Percentiles rank a stretch among this genome's conserved stretches.
phyloP scores from a whole-genome alignment of 192 early-diverging fungal species.

The Backusella parvicylindrica region DNA sequence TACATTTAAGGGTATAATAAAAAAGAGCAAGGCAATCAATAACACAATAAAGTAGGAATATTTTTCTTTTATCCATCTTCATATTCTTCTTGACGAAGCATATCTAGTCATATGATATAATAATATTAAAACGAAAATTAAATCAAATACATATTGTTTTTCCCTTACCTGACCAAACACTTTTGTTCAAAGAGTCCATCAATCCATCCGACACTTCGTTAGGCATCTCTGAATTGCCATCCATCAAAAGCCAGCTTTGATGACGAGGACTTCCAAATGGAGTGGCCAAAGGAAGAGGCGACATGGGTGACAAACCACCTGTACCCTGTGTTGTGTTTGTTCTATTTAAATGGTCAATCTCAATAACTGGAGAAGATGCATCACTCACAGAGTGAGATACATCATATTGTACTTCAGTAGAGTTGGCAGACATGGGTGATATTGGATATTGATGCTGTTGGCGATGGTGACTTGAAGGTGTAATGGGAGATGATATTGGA shows the following conservation, averaged over 20 bases:
- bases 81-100: background rate
- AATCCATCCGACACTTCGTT: conserved; percentile 3
- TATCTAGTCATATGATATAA: background rate
- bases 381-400: background rate
- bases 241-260: conserved; percentile 1
- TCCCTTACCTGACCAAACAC: conserved; percentile 14
- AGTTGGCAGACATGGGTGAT: conserved; percentile 3
- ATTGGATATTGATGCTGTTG: background rate
- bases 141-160: background rate
- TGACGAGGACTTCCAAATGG: background rate
- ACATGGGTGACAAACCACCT: background rate
- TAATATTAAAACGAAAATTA: background rate
- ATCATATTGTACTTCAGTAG: conserved; percentile 5
- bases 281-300: background rate
- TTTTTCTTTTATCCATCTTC: background rate
- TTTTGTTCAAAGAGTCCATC: conserved; percentile 5
- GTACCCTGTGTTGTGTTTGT: background rate
- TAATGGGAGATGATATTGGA: background rate
- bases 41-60: background rate
- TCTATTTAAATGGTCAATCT: background rate
- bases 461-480: background rate
- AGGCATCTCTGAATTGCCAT: conserved; percentile 7
- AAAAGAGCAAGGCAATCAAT: background rate
- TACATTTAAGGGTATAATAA: too few relatives aligned
- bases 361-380: background rate